A percentile compares a stretch with the other conserved stretches of the same genome.
phyloP scores from a whole-genome alignment of 163 green algal species.

The Scenedesmus sp. region DNA sequence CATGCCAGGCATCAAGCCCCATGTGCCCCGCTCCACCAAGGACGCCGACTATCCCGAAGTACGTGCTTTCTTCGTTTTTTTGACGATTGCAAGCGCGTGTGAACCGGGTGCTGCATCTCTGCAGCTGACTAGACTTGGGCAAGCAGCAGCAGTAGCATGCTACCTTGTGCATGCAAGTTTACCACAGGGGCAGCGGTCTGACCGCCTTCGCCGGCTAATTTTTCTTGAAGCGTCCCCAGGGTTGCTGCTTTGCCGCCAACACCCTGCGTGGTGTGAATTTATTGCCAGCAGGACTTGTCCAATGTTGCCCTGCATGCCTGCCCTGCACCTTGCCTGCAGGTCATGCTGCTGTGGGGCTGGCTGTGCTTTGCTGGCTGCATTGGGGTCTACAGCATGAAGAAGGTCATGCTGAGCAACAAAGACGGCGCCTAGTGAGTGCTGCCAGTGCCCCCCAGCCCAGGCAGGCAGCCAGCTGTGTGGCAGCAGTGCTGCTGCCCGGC shows the following conservation, averaged over 20 bases:
- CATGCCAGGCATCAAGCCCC: neutral
- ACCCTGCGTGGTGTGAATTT: too few relatives aligned
- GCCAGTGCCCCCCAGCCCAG: too few relatives aligned
- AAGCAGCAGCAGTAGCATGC: neutral
- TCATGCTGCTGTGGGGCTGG: conserved; percentile 42
- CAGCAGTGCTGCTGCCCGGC: too few relatives aligned
- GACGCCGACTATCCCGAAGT: conserved; percentile 29
- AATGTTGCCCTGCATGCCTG: neutral
- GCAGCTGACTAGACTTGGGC: neutral
- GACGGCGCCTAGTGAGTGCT: conserved; percentile 23
- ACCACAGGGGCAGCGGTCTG: neutral
- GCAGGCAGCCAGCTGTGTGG: too few relatives aligned
- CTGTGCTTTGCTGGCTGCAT: conserved; percentile 18
- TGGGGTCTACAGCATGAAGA: conserved; percentile 17
- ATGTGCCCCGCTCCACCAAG: neutral
- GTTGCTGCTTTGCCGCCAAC: too few relatives aligned
- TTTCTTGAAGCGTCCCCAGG: too few relatives aligned
- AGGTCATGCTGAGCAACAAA: conserved; percentile 27
- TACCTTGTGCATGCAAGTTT: too few relatives aligned
- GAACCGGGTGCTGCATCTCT: neutral
- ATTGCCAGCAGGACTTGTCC: neutral
- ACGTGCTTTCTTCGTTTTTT: neutral
- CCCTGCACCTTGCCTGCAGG: neutral
- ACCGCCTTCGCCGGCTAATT: too few relatives aligned
- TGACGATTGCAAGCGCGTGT: neutral